Percentiles rank a stretch among this genome's conserved stretches.
Evolutionary conservation across 192 early-diverging fungal species (phyloP).

Genomic region (Phycomyces blakesleeanus): DNA sequence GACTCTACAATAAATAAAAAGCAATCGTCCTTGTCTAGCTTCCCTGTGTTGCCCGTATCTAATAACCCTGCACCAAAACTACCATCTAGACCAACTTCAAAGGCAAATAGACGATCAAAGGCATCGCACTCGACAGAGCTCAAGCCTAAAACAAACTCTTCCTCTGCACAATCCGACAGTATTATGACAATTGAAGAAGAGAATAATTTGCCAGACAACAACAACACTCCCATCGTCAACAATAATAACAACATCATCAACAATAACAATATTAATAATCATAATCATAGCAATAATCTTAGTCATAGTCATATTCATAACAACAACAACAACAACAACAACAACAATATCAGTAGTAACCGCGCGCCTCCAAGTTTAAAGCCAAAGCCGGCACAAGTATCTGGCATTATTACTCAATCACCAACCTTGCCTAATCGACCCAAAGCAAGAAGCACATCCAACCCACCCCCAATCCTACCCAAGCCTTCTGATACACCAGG

Average conservation of each 20-base stretch:
- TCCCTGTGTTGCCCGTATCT: background rate
- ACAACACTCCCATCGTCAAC: no score
- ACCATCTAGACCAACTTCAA: slow-evolving; percentile 21
- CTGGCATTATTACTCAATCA: background rate
- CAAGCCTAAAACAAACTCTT: background rate
- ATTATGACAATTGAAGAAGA: background rate
- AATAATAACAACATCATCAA: no score
- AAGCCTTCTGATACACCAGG: background rate
- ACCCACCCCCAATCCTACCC: slow-evolving; percentile 5
- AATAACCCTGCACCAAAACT: slow-evolving; percentile 23
- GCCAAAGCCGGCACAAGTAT: slow-evolving; percentile 2
- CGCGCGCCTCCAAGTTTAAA: slow-evolving; percentile 8
- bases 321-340: no score
- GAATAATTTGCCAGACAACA: slow-evolving; percentile 1
- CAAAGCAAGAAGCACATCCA: slow-evolving; percentile 10
- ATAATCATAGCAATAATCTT: no score
- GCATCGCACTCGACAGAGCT: background rate
- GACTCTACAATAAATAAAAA: background rate
- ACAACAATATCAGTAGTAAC: no score
- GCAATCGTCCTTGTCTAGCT: background rate
- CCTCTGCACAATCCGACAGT: no score
- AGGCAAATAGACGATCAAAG: slow-evolving; percentile 12
- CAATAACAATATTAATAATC: no score
- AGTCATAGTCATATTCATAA: no score
- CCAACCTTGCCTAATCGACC: slow-evolving; percentile 9